phyloP scores from a whole-genome alignment of 495 filamentous ascomycete species.

The Penicillium goetzii region DNA sequence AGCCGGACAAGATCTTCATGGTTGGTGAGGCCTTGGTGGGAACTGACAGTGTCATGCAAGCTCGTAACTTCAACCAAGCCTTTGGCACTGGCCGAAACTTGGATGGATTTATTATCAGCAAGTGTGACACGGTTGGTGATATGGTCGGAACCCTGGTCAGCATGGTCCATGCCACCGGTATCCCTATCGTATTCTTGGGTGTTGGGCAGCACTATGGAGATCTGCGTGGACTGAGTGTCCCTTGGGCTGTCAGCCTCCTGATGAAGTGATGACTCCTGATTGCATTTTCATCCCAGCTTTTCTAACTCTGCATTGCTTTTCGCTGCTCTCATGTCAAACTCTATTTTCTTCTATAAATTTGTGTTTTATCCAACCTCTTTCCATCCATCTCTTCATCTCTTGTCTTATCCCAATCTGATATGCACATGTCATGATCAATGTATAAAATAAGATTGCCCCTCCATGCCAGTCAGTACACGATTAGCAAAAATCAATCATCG shows the following conservation, averaged over 20 bases:
- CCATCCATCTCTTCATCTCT: background rate
- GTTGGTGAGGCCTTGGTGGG: constrained; percentile 97
- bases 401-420: background rate
- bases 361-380: background rate
- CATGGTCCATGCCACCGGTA: constrained; percentile 96
- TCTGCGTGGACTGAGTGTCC: constrained; percentile 87
- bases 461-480: too few relatives aligned
- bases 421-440: background rate
- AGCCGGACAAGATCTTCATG: constrained; percentile 98
- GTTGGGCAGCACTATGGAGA: constrained; percentile 98
- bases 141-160: constrained; percentile 97
- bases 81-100: constrained; percentile 80
- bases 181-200: constrained; percentile 91
- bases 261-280: constrained; percentile 53
- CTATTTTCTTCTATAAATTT: background rate
- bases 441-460: background rate
- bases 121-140: constrained; percentile 97
- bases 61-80: constrained; percentile 89
- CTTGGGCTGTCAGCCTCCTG: constrained; percentile 84
- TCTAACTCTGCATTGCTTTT: background rate
- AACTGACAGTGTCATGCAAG: constrained; percentile 91
- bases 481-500: background rate
- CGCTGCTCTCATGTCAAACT: too few relatives aligned
- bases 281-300: background rate
- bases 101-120: constrained; percentile 97